These are phyloP conservation scores for Singerocomus rubriflavus DNA, from an alignment of 1,284 basidiomycete species.

Conservation along the genomic window DNA sequence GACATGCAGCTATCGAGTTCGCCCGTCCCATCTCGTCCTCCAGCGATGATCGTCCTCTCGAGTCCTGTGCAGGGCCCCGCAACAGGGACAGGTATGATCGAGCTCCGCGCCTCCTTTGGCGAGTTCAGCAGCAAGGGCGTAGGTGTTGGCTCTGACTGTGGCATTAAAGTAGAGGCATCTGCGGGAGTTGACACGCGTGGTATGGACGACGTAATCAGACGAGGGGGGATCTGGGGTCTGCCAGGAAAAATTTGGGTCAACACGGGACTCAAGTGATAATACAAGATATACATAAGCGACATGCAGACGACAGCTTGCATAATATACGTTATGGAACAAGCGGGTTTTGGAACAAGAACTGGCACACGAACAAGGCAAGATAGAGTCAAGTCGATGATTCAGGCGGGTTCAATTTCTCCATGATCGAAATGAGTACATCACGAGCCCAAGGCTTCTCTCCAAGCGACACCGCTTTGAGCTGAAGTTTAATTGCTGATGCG, in stretches of 20 bases:
- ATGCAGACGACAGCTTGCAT: not conserved
- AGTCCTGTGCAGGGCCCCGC: slow-evolving; percentile 19
- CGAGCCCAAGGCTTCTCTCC: slow-evolving; percentile 30
- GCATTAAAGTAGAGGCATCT: slow-evolving; percentile 28
- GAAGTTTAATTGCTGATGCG: slow-evolving; percentile 18
- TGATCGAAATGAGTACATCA: slow-evolving; percentile 23
- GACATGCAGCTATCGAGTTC: slow-evolving; percentile 24
- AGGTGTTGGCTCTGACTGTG: slow-evolving; percentile 18
- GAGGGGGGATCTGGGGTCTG: slow-evolving; percentile 32
- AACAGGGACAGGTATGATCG: slow-evolving; percentile 21
- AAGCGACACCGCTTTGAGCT: slow-evolving; percentile 22
- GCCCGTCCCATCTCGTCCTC: slow-evolving; percentile 24
- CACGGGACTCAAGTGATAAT: slow-evolving; percentile 17
- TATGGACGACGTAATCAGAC: slow-evolving; percentile 34
- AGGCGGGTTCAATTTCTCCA: slow-evolving; percentile 21
- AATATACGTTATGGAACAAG: not conserved
- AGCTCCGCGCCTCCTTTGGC: slow-evolving; percentile 31
- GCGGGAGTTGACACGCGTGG: slow-evolving; percentile 28
- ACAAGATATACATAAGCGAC: slow-evolving; percentile 6
- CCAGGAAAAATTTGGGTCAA: slow-evolving; percentile 33
- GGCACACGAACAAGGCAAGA: not conserved
- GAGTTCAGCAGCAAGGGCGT: slow-evolving; percentile 20
- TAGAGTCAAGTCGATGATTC: slow-evolving; percentile 3
- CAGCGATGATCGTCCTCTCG: slow-evolving; percentile 29
- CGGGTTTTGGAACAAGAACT: not conserved